Evolutionary conservation across 2,329 filamentous ascomycete species (phyloP), one percentile per base, ranked within the genome.

Genomic region (Talaromyces islandicus): DNA sequence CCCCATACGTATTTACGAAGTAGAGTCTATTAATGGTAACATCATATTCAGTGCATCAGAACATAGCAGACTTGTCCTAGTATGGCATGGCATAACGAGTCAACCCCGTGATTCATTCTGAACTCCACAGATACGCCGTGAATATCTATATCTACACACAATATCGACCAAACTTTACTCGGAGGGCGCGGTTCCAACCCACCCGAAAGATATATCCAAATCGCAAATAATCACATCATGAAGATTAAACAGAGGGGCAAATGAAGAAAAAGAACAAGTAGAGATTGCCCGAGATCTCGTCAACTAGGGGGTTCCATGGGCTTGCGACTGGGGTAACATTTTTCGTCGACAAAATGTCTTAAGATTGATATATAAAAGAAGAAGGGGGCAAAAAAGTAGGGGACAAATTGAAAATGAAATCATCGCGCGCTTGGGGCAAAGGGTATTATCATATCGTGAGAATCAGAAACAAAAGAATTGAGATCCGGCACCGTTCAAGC

Each of bases 401-500:
- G 27, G 19, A 53, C 25, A 21, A 54, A 32, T 21, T 54, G n/a
- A 46, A 56, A 46, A 24, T 11, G 9, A 54, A 55, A 30, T 38
- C 30, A 55, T 55, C 27, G 25, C 14, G 7, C 14, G 24, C 43
- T 52, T 29, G 48, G 54, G 54, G 56, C 62, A 67, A 67, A 69
- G 67, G 67, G 66, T 66, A 59, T 54, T 62, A 60, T 54, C 19
- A 35, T 55, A 21, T 35, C 35, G 54, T 32, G 21, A 46, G 27
- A 53, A 61, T 67, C 66, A 64, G 67, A 64, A 68, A 67, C 60
- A 62, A 68, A 56, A 41, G 58, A 59, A 25, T 29, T 24, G 21
- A 24, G 14, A 38, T 43, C 10, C 35, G 29, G 12, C 29, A 19
- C n/a, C 14, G 35, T 61, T 62, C 67, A 76, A 59, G 73, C 71